These are phyloP conservation scores for Gastrodia elata DNA, from an alignment of 106 monocot species.

Conservation along the genomic window DNA sequence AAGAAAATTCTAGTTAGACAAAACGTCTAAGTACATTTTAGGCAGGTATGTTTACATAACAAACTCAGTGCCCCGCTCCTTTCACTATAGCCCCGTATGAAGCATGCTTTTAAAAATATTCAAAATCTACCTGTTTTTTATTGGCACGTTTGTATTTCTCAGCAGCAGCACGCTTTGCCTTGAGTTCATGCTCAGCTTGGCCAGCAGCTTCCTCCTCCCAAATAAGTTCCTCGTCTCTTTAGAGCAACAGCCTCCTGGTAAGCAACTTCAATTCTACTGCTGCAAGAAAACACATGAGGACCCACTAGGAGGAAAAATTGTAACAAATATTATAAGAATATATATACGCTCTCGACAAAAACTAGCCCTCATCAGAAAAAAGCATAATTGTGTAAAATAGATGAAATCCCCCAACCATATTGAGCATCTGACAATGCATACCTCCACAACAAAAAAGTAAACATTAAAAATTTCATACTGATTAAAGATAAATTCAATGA, in stretches of 20 bases:
- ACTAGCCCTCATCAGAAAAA: background rate
- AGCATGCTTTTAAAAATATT: no score
- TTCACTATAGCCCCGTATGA: no score
- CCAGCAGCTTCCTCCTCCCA: constrained; percentile 93
- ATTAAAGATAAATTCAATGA: background rate
- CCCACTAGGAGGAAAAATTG: background rate
- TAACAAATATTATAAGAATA: background rate
- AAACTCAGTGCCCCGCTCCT: no score
- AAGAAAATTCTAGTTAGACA: no score
- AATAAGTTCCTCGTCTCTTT: constrained; percentile 91
- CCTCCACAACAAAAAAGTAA: background rate
- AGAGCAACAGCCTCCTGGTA: constrained; percentile 93
- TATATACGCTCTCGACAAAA: background rate
- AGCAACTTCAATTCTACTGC: constrained; percentile 88
- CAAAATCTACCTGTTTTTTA: constrained; percentile 65
- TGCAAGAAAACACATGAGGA: constrained; percentile 14
- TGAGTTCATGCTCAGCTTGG: constrained; percentile 69
- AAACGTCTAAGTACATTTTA: no score
- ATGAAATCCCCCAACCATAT: background rate
- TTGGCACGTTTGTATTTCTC: constrained; percentile 79
- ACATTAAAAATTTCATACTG: background rate
- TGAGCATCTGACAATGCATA: background rate
- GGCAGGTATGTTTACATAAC: no score
- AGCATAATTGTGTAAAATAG: background rate
- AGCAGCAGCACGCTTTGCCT: constrained; percentile 45